phyloP scores from a whole-genome alignment of 169 alveolate species.

The Plasmodium billcollinsi region DNA sequence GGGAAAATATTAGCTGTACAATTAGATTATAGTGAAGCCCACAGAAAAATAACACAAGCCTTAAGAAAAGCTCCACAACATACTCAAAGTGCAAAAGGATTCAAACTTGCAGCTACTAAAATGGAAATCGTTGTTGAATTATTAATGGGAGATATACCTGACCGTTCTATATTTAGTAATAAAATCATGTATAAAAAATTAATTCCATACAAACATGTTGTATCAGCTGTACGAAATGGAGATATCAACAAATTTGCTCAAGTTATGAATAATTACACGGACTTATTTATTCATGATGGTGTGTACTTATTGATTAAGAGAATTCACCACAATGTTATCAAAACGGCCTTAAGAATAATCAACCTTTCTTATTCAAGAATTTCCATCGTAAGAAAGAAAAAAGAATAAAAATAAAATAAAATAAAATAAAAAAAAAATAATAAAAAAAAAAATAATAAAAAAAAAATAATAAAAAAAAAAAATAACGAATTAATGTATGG shows the following conservation, averaged over 20 bases:
- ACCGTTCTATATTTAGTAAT: slow-evolving; percentile 92
- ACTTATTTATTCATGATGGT: slow-evolving; percentile 90
- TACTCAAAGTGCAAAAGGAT: slow-evolving; percentile 90
- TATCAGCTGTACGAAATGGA: slow-evolving; percentile 94
- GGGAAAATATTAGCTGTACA: slow-evolving; percentile 95
- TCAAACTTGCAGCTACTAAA: slow-evolving; percentile 92
- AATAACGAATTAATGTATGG: too few species aligned
- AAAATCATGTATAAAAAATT: slow-evolving; percentile 89
- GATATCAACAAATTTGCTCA: slow-evolving; percentile 91
- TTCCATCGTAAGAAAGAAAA: slow-evolving; percentile 82
- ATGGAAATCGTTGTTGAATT: slow-evolving; percentile 94
- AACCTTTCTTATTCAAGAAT: slow-evolving; percentile 94
- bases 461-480: too few species aligned
- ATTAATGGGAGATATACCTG: slow-evolving; percentile 98
- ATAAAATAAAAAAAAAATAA: too few species aligned
- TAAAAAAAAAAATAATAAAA: too few species aligned
- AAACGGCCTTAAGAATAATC: slow-evolving; percentile 95
- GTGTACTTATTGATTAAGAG: slow-evolving; percentile 92
- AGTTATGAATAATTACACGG: slow-evolving; percentile 85
- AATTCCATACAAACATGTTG: slow-evolving; percentile 93
- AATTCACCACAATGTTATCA: slow-evolving; percentile 95
- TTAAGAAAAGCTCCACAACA: slow-evolving; percentile 95
- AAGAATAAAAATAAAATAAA: too few species aligned
- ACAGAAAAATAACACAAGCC: slow-evolving; percentile 92
- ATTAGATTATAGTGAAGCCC: slow-evolving; percentile 94